Evolutionary conservation across 2,329 filamentous ascomycete genomes (phyloP), one percentile per base, ranked within the genome.

Genomic region (Passalora sequoiae): DNA sequence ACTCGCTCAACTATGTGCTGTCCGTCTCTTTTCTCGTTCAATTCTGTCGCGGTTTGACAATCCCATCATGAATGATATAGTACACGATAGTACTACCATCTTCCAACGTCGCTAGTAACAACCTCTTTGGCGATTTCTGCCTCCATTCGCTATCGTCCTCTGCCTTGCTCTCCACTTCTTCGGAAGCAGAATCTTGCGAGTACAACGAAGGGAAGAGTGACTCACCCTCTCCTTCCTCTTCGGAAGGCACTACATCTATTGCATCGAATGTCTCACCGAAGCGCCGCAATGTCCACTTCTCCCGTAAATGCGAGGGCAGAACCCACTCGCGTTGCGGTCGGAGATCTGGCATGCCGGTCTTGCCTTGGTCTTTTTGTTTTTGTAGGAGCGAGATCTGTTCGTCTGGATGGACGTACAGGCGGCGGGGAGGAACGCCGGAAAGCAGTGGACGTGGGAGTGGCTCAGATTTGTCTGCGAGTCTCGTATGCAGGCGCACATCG

Each of bases 1-100:
- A n/a, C n/a, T n/a, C n/a, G n/a, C n/a, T n/a, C n/a, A n/a, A n/a
- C 8, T 19, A 20, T 21, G 21, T 17, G 13, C 15, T 19, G n/a
- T 13, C 33, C 4, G 7, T n/a, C 10, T 4, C 19, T 36, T 1
- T 12, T 15, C 3, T 12, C 20, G 13, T n/a, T 75, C 69, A 91
- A 62, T 92, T 92, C 64, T 91, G 86, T 44, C 86, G 74, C 17
- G 86, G 86, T 70, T 91, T 92, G 40, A 91, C 84, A 51, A 89
- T 80, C n/a, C 86, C 86, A 63, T 91, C 85, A 58, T 91, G 86
- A 63, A 91, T 78, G 50, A 89, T 75, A 61, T 92, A 92, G 66
- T 91, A 92, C 29, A 87, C 83, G 13, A 92, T 75, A 0, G 86
- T 91, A 52, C 86, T 89, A 66, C 92, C 86, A 56, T 84, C 80